Evolutionary conservation across 495 filamentous ascomycete genomes (phyloP), one percentile per base, ranked within the genome.

Genomic region (Aspergillus olivimuriae): DNA sequence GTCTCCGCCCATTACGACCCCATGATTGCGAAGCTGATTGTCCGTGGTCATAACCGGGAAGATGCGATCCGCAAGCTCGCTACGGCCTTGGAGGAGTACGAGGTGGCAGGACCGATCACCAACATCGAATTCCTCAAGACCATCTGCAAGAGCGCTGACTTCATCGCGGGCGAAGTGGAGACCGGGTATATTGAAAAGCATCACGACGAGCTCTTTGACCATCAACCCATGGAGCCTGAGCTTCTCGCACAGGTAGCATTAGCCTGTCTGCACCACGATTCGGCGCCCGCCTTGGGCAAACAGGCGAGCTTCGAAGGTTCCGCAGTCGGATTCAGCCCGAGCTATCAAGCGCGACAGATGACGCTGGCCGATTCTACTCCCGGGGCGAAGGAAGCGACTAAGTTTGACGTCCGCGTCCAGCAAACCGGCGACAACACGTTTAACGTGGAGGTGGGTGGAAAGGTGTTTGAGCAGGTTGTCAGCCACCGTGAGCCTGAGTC

Each of bases 11-110:
- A 92, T 41, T 99, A 97, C 63, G 92, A 99, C 52, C 91, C 92
- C 4, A 97, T 99, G 92, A 96, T 99, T 48, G 84, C 94, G 32
- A 99, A 99, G 61, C 74, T 99, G 42, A 97, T 99, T 48, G 89
- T 96, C n/a, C 75, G 81, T 19, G 94, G 86, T 14, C 74, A 73
- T 32, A 81, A 82, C 42, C 77, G 92, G 21, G 77, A 86, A 59
- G 83, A 84, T 15, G 88, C 92, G 14, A 80, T 97, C 42, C 80
- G 85, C 47, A 95, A 87, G 55, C 69, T 97, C 21, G 78, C 80
- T 26, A 65, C 77, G n/a, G 91, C 91, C 2, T 63, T 97, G 19
- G 84, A 87, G 45, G 77, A 89, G 39, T 98, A 97, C 57, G 88
- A 98, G 63, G 77, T 99, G 7, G 94, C 89, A 1, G 92, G 92